Percentiles rank a stretch among this genome's conserved stretches.
Conservation (phyloP, 129 eudicot species). For the Centrapalus pauciflorus region DNA sequence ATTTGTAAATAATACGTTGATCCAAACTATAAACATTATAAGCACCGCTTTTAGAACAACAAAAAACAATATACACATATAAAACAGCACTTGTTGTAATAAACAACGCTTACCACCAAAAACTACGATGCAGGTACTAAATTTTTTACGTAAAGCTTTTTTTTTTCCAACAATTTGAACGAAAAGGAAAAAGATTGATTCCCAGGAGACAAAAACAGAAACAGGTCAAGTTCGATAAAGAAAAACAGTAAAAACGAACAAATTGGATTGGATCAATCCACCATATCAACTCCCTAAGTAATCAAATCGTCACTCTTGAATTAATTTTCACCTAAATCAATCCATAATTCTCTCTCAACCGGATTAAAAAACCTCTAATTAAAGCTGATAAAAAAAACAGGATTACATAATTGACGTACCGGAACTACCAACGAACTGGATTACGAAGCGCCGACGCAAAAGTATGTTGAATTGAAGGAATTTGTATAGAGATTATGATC, state of each 20-base stretch:
- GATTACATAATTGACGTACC: constrained; percentile 22
- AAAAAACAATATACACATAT: neutral
- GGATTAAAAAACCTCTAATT: neutral
- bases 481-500: neutral
- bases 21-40: neutral
- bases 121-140: neutral
- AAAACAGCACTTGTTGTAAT: neutral
- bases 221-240: neutral
- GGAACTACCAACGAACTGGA: constrained; percentile 16
- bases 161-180: neutral
- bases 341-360: neutral
- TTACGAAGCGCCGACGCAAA: constrained; percentile 5
- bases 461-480: neutral
- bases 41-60: neutral
- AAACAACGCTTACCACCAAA: constrained; percentile 4
- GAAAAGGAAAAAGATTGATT: neutral
- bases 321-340: neutral
- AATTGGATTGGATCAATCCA: neutral
- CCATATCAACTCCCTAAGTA: neutral
- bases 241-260: neutral
- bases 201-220: neutral
- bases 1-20: neutral
- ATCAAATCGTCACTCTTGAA: neutral
- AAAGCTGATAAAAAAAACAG: neutral
- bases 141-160: neutral